Evolutionary conservation across 805 yeast genomes (phyloP).

Genomic region (Ogataea saltuana): DNA sequence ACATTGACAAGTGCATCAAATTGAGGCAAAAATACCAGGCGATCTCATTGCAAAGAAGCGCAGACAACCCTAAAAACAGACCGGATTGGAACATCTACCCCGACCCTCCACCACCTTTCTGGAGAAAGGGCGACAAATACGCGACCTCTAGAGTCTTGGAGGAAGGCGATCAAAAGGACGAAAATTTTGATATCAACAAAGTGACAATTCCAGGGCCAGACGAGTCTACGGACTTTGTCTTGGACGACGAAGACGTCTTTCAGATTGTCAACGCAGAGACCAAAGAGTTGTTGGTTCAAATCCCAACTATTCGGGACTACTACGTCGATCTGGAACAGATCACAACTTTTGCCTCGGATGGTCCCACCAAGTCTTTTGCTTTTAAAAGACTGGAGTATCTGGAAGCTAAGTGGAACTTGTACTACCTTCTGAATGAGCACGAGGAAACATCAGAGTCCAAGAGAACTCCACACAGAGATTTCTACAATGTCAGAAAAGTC

Average conservation of each 20-base stretch:
- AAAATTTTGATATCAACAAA: constrained; percentile 58
- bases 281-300: constrained; percentile 46
- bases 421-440: constrained; percentile 83
- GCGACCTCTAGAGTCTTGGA: constrained; percentile 18
- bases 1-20: constrained; percentile 65
- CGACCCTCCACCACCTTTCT: constrained; percentile 88
- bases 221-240: constrained; percentile 40
- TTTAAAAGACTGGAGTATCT: constrained; percentile 89
- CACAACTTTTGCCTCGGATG: constrained; percentile 79
- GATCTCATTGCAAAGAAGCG: constrained; percentile 68
- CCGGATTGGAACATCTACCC: constrained; percentile 83
- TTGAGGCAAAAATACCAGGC: constrained; percentile 75
- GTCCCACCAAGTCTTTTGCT: constrained; percentile 96
- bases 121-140: constrained; percentile 48
- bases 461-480: constrained; percentile 94
- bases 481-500: constrained; percentile 93
- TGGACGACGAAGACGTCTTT: constrained; percentile 68
- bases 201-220: constrained; percentile 55
- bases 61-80: constrained; percentile 81
- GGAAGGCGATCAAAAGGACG: constrained; percentile 39
- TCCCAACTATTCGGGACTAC: constrained; percentile 85
- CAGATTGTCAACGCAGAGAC: constrained; percentile 40
- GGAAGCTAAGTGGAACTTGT: constrained; percentile 96
- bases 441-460: constrained; percentile 90
- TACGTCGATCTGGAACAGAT: constrained; percentile 79